These are phyloP conservation scores for Trichoderma atroviride DNA, from an alignment of 2,329 filamentous ascomycete species.

Conservation along the genomic window DNA sequence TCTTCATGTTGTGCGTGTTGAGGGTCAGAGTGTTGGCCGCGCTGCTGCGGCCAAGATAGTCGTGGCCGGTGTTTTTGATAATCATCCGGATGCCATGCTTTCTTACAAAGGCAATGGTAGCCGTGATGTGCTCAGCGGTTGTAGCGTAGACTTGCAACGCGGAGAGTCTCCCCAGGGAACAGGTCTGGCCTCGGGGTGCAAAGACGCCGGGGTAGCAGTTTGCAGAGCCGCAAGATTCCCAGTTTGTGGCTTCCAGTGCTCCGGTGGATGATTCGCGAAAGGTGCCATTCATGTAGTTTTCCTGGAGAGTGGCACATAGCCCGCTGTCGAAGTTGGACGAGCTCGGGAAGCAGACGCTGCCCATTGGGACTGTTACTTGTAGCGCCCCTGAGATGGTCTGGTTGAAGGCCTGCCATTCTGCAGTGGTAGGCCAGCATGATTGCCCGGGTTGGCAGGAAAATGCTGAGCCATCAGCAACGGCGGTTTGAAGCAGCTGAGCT, in stretches of 20 bases:
- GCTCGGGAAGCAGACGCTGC: constrained; percentile 43
- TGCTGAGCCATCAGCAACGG: not conserved
- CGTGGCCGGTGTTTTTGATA: constrained; percentile 54
- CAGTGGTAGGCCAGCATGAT: constrained; percentile 52
- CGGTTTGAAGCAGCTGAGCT: not conserved
- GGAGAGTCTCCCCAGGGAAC: constrained; percentile 7
- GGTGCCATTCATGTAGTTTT: not conserved
- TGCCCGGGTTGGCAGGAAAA: constrained; percentile 12
- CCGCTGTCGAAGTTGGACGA: constrained; percentile 8
- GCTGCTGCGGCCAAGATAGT: constrained; percentile 55
- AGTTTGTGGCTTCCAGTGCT: not conserved
- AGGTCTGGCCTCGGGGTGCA: not conserved
- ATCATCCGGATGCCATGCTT: constrained; percentile 50
- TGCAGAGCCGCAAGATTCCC: constrained; percentile 13
- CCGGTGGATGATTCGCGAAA: not conserved
- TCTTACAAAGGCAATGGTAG: not conserved
- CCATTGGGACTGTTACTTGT: constrained; percentile 54
- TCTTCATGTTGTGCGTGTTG: constrained; percentile 53
- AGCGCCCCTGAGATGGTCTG: constrained; percentile 52
- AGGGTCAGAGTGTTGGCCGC: constrained; percentile 52
- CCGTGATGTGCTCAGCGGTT: not conserved
- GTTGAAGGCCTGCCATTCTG: constrained; percentile 54
- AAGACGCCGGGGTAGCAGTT: constrained; percentile 21
- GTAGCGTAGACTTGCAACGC: constrained; percentile 6
- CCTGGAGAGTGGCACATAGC: not conserved